Conservation (phyloP, 228 moss, liverwort and hornwort genomes). For the Sphagnum magellanicum region DNA sequence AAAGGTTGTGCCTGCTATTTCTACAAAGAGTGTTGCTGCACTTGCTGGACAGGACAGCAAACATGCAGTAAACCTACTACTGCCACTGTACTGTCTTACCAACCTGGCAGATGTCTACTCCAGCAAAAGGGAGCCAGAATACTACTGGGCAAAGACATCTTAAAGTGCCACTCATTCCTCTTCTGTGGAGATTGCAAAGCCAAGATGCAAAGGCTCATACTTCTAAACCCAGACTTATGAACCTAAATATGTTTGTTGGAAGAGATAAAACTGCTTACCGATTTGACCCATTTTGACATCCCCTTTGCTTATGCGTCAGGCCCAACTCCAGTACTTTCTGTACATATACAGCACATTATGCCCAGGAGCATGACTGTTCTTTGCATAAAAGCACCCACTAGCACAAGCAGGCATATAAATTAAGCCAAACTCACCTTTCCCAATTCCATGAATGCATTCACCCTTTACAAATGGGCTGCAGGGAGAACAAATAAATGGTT, state of each 20-base stretch:
- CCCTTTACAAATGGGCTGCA: slow-evolving; percentile 29
- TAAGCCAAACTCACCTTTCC: slow-evolving; percentile 12
- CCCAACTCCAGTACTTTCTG: not conserved
- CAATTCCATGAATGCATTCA: slow-evolving; percentile 14
- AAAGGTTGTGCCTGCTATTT: too few species aligned
- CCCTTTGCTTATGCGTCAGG: not conserved
- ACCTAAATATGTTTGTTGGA: too few species aligned
- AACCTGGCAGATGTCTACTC: too few species aligned
- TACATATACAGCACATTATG: slow-evolving; percentile 3
- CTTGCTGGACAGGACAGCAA: too few species aligned
- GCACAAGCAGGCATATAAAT: not conserved
- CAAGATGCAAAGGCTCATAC: not conserved
- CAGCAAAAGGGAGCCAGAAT: too few species aligned
- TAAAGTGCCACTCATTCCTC: too few species aligned
- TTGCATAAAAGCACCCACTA: not conserved
- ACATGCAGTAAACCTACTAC: too few species aligned
- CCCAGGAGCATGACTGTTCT: not conserved
- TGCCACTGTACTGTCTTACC: too few species aligned
- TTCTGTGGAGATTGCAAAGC: not conserved
- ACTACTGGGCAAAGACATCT: too few species aligned
- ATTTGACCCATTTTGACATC: slow-evolving; percentile 3
- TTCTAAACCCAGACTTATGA: not conserved
- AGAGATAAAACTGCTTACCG: slow-evolving; percentile 1
- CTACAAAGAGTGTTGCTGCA: too few species aligned
- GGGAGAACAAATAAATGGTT: slow-evolving; percentile 8